Base-by-base conservation (phyloP, 352 stramenopile species). In the Globisporangium nodosum region DNA sequence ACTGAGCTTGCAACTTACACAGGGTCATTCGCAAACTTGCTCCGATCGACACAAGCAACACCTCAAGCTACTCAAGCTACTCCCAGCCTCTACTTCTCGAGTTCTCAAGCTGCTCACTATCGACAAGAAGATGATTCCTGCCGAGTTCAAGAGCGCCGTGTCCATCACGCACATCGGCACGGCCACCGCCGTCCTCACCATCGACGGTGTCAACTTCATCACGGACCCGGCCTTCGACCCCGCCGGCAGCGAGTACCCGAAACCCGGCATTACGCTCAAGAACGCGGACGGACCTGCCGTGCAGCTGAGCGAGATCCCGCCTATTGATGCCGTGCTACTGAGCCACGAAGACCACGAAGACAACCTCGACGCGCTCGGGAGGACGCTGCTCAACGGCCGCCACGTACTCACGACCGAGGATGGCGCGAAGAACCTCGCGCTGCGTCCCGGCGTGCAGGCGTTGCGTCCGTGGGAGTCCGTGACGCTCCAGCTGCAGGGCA, bases 201-300 rank as follows among this genome's bases (percentile, higher is more conserved):
- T 76, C 48, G 71, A 79, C 60, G 60, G 65, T 16, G 42, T 76
- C 61, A 76, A 71, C 58, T 79, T 79, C 60, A 56, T 79, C 35
- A 57, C 70, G 20, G 71, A 79, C 42, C 68, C 71, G 13, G 35
- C 52, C 4, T 73, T 75, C 31, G 67, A 71, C 49, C 60, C 65
- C 5, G 63, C 58, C 12, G 64, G 64, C 51, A 55, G 49, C 31
- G 43, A 62, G 20, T 68, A 68, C 33, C 24, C 21, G 13, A 52
- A 18, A 16, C 52, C 70, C 4, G 11, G 5, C 35, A 8, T 40
- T 5, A 40, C 35, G 35, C 35, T 40, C 35, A 40, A 40, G 35
- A 40, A 40, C 35, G 35, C 35, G 35, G 35, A 40, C 35, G 35
- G 35, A 40, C 35, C 35, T 12, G 35, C 35, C 35, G 35, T 40